Evolutionary conservation across 768 basidiomycete genomes (phyloP), one percentile per base, ranked within the genome.

Genomic region (Pleurotus giganteus): DNA sequence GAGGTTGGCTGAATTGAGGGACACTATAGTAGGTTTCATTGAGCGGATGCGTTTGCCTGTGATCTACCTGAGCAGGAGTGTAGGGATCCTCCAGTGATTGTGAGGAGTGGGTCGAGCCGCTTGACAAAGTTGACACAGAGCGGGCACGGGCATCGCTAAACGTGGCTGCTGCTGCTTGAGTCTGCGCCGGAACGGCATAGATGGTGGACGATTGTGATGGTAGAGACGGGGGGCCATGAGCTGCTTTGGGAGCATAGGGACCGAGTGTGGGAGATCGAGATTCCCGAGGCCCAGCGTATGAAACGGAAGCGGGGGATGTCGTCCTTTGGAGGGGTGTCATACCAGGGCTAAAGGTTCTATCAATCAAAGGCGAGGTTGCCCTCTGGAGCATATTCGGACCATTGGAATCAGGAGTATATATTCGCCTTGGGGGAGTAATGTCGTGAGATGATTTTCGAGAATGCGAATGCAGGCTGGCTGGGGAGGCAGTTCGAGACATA

Each of bases 71-170:
- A 9, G 63, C 50, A 11, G 70, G 69, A 24, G 70, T 65, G 60
- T 74, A 72, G 12, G 71, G 72, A 27, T 73, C 67, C 50, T 78
- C 74, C 3, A 65, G 66, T 47, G 70, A 67, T 21, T 63, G 57
- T 4, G 69, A 69, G 19, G 59, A 75, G 32, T 75, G 60, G 17
- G 65, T 60, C 6, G 82, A 79, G 0, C 73, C 71, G 60, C 74
- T 80, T 13, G 82, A 82, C 47, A 67, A 60, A 6, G 80, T 80
- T 13, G 82, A 82, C 47, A 67, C 60, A 5, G 80, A 77, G 29
- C 77, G 74, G 39, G 64, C 67, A 37, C 67, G 75, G n/a, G 58
- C 21, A n/a, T 47, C 36, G 21, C 36, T 19, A 26, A 29, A 9
- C 19, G 29, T 41, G 19, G 28, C 15, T 11, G 45, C 7, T 11